These are phyloP conservation scores for Claviceps fusiformis DNA, from an alignment of 2,329 filamentous ascomycete genomes.

Conservation along the genomic window DNA sequence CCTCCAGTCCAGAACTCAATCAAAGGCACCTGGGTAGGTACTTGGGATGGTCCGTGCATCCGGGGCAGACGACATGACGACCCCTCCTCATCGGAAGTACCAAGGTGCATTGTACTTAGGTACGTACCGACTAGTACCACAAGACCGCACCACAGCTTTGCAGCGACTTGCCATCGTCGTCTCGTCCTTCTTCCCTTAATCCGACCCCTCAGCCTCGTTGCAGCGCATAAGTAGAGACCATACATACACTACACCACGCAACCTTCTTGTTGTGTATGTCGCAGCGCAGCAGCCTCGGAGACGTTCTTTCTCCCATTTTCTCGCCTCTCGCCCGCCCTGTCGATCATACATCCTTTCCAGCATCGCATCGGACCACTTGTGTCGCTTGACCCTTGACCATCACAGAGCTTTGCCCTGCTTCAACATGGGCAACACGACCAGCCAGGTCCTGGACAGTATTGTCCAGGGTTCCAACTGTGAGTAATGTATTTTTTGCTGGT, in stretches of 20 bases:
- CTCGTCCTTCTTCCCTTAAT: too few species aligned
- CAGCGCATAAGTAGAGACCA: background rate
- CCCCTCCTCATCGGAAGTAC: background rate
- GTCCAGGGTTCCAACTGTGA: constrained; percentile 93
- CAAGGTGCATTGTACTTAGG: too few species aligned
- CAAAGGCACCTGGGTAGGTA: too few species aligned
- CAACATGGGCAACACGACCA: constrained; percentile 55
- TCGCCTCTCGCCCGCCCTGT: background rate
- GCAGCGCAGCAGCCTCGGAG: too few species aligned
- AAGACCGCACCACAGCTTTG: too few species aligned
- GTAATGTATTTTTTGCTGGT: constrained; percentile 5
- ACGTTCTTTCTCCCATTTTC: background rate
- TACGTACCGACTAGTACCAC: background rate
- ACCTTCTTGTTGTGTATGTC: too few species aligned
- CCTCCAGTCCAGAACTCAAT: too few species aligned
- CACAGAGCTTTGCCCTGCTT: background rate
- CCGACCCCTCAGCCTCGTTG: too few species aligned
- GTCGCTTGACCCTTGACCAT: background rate
- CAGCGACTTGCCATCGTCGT: too few species aligned
- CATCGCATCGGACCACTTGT: background rate
- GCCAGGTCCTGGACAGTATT: constrained; percentile 80
- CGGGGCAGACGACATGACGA: background rate
- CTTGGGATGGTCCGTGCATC: constrained; percentile 8
- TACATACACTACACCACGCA: too few species aligned
- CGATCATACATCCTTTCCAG: background rate